Evolutionary conservation across 352 stramenopile genomes (phyloP).

Genomic region (Phytophthora fragariae): DNA sequence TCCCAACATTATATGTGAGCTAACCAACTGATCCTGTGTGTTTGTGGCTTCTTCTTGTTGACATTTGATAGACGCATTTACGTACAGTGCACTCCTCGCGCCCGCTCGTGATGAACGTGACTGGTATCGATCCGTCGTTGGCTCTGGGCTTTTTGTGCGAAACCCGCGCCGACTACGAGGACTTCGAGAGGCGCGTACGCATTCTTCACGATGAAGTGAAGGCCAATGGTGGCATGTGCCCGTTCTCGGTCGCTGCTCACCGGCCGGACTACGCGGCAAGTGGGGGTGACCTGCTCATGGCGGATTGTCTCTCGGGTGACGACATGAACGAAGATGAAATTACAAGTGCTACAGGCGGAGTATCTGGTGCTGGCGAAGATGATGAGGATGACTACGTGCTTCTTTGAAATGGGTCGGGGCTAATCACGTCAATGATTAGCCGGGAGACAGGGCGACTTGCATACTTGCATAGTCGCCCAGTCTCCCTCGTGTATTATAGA

Average conservation of each 20-base stretch:
- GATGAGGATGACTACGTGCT: constrained; percentile 83
- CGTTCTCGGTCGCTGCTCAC: constrained; percentile 67
- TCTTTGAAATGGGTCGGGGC: constrained; percentile 44
- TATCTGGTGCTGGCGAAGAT: constrained; percentile 35
- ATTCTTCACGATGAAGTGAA: constrained; percentile 53
- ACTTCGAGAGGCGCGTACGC: constrained; percentile 66
- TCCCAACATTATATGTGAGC: neutral
- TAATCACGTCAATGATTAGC: constrained; percentile 7
- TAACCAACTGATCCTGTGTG: neutral
- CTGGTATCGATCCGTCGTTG: constrained; percentile 93
- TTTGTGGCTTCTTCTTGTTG: constrained; percentile 1
- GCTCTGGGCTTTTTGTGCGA: constrained; percentile 94
- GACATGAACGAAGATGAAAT: constrained; percentile 64
- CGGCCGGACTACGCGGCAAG: constrained; percentile 69
- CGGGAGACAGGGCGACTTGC: neutral
- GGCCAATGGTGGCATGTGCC: constrained; percentile 54
- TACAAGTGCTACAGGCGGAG: constrained; percentile 12
- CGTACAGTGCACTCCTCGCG: constrained; percentile 60
- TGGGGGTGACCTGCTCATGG: constrained; percentile 53
- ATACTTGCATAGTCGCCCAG: constrained; percentile 21
- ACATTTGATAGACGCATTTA: constrained; percentile 59
- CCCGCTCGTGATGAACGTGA: constrained; percentile 83
- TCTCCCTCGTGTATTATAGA: constrained; percentile 37
- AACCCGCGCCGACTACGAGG: constrained; percentile 71
- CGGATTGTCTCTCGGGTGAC: constrained; percentile 70